Evolutionary conservation across 2,329 filamentous ascomycete species (phyloP), one percentile per base, ranked within the genome.

Genomic region (Trichoderma gracile): DNA sequence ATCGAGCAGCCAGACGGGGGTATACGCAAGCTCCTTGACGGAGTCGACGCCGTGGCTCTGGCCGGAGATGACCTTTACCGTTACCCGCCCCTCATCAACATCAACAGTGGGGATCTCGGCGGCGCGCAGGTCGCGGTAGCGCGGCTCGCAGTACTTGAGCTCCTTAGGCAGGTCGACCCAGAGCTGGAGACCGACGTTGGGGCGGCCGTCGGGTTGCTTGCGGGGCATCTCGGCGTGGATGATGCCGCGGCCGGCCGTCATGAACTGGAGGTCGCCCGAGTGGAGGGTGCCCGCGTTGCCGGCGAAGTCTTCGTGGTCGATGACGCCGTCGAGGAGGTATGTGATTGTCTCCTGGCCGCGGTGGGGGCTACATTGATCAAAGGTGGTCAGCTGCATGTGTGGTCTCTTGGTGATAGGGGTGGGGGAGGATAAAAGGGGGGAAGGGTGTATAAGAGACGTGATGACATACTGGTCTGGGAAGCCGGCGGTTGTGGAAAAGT

Each of bases 191-290:
- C 94, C 94, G 61, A 96, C 84, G 75, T 93, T 97, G 65, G 89
- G 81, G 64, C 82, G 85, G 57, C 91, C 91, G 74, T 95, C 91
- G 0, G 82, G 75, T 74, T 92, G 92, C 73, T 91, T 86, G 62
- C 86, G 84, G 10, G 94, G 94, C 93, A 98, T 97, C 78, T 98
- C 94, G 43, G 93, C 92, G 77, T 98, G 95, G 77, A 97, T 90
- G 71, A 98, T 96, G 47, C 94, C 94, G 21, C 84, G 82, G 4
- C 94, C 94, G 1, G 94, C 94, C 0, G 94, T 97, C 95, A 98
- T 98, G 82, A 98, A 98, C 75, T 98, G 94, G 54, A 98, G 79
- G 74, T 97, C 94, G n/a, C 94, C 94, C 0, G 90, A 79, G 66
- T 89, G 84, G 70, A 98, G 92, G 3, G 90, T 95, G 65, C 94